phyloP scores from a whole-genome alignment of 495 filamentous ascomycete genomes.

The Aspergillus heteromorphus region DNA sequence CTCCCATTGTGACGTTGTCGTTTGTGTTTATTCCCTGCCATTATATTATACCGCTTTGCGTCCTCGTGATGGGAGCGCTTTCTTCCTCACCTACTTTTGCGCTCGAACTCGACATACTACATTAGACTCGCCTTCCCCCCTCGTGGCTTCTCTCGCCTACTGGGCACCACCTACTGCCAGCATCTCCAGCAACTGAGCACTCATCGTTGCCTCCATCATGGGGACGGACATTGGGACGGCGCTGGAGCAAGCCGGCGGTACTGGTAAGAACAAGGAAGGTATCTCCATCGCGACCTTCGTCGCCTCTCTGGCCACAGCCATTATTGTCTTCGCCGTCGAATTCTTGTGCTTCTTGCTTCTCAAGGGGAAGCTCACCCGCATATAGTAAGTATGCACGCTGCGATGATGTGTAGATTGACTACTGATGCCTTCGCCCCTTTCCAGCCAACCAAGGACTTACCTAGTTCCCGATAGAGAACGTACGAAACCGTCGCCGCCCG shows the following conservation, averaged over 20 bases:
- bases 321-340: constrained; percentile 73
- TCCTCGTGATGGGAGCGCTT: not conserved
- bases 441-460: constrained; percentile 80
- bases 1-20: not conserved
- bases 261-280: constrained; percentile 42
- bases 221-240: constrained; percentile 29
- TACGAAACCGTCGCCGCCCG: constrained; percentile 64
- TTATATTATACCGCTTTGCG: not conserved
- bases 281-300: constrained; percentile 56
- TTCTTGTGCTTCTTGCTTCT: constrained; percentile 71
- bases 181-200: not conserved
- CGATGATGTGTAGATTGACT: not conserved
- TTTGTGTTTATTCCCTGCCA: not conserved
- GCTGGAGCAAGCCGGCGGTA: constrained; percentile 34
- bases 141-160: not conserved
- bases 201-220: constrained; percentile 16
- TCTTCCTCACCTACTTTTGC: not conserved
- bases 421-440: not conserved
- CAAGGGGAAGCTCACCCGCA: constrained; percentile 70
- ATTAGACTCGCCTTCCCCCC: not conserved
- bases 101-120: not conserved
- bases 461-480: constrained; percentile 85
- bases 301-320: constrained; percentile 66
- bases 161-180: too few relatives aligned
- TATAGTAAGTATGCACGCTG: constrained; percentile 59